Percentiles rank a stretch among this genome's conserved stretches.
phyloP scores from a whole-genome alignment of 1,284 basidiomycete genomes.

The Veloboletus limbatus region DNA sequence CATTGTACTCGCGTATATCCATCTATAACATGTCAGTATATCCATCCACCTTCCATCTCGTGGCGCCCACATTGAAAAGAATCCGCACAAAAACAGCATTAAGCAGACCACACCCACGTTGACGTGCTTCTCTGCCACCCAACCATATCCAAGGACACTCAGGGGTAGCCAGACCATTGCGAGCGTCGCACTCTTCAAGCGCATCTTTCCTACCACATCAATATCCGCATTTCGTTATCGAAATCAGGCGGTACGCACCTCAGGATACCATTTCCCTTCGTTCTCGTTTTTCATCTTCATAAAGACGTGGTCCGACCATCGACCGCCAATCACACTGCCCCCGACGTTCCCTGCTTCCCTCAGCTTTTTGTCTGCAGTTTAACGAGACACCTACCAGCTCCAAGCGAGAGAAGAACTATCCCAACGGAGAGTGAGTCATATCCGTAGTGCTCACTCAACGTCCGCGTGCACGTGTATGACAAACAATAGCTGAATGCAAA shows the following conservation, averaged over 20 bases:
- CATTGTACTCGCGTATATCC: constrained; percentile 68
- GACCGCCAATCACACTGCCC: constrained; percentile 75
- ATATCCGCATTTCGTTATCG: neutral
- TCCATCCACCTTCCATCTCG: constrained; percentile 10
- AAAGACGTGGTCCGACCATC: constrained; percentile 71
- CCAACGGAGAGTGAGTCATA: constrained; percentile 75
- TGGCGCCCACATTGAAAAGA: constrained; percentile 61
- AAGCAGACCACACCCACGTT: constrained; percentile 63
- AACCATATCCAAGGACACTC: constrained; percentile 69
- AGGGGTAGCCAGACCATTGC: constrained; percentile 57
- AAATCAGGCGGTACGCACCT: constrained; percentile 45
- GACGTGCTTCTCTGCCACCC: constrained; percentile 65
- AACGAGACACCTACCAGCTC: constrained; percentile 48
- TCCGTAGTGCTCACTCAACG: constrained; percentile 59
- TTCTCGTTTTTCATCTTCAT: constrained; percentile 54
- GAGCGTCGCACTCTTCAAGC: constrained; percentile 60
- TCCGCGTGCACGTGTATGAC: constrained; percentile 70
- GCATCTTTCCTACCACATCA: constrained; percentile 51
- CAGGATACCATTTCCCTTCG: constrained; percentile 60
- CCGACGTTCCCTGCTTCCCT: constrained; percentile 51
- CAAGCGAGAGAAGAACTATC: constrained; percentile 72
- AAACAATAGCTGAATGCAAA: constrained; percentile 73
- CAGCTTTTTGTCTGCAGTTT: constrained; percentile 6
- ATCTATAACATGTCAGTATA: constrained; percentile 40
- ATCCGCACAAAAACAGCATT: constrained; percentile 63